Evolutionary conservation across 2,329 filamentous ascomycete species (phyloP).

Genomic region (Paecilomyces formosus): DNA sequence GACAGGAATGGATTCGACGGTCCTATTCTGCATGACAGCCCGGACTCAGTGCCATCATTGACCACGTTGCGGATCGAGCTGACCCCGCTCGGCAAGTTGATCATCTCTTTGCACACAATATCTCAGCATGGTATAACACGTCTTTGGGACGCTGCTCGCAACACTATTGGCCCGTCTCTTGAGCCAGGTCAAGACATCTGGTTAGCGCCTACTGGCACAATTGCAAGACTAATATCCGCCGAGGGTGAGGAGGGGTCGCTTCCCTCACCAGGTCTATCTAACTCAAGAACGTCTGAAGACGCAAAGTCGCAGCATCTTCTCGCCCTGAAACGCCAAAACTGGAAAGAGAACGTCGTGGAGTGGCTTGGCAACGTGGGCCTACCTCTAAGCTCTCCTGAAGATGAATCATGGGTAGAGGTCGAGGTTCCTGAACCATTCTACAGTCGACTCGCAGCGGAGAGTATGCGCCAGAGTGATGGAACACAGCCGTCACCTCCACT

Average conservation of each 20-base stretch:
- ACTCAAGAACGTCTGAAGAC: slow-evolving; percentile 5
- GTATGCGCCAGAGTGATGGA: slow-evolving; percentile 19
- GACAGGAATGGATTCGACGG: slow-evolving; percentile 23
- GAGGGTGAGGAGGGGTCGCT: slow-evolving; percentile 13
- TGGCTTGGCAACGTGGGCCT: slow-evolving; percentile 33
- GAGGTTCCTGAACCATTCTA: slow-evolving; percentile 35
- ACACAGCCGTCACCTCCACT: slow-evolving; percentile 21
- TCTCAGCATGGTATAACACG: slow-evolving; percentile 28
- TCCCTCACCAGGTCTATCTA: slow-evolving; percentile 13
- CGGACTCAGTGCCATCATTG: slow-evolving; percentile 19
- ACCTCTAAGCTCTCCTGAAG: slow-evolving; percentile 18
- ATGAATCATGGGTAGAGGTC: slow-evolving; percentile 33
- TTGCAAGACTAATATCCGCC: slow-evolving; percentile 25
- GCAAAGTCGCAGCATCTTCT: slow-evolving; percentile 4
- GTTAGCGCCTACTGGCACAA: slow-evolving; percentile 32
- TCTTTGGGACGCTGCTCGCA: slow-evolving; percentile 16
- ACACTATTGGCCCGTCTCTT: slow-evolving; percentile 10
- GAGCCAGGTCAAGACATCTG: slow-evolving; percentile 29
- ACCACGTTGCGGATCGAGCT: slow-evolving; percentile 32
- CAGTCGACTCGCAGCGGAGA: slow-evolving; percentile 26
- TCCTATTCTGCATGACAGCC: slow-evolving; percentile 18
- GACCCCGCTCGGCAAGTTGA: slow-evolving; percentile 27
- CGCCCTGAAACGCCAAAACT: slow-evolving; percentile 18
- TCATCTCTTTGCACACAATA: slow-evolving; percentile 28
- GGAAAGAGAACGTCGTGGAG: slow-evolving; percentile 28